Evolutionary conservation across 176 grass and related monocot genomes (phyloP).

Genomic region (Carex cristatella): DNA sequence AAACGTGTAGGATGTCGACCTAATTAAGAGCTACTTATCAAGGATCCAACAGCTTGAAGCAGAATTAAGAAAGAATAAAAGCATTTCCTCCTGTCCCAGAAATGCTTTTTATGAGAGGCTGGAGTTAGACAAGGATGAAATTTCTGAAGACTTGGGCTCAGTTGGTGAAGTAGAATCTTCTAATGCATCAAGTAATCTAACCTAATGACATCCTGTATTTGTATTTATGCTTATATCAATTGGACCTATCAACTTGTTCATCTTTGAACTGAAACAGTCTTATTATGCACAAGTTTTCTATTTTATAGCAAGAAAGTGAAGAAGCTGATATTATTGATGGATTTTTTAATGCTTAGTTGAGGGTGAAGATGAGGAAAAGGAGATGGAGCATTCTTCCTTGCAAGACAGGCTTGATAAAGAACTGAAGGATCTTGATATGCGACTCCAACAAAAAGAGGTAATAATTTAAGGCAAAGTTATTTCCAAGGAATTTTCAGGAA

Average conservation of each 20-base stretch:
- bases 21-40: constrained; percentile 71
- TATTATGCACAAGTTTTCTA: neutral
- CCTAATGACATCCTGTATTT: constrained; percentile 4
- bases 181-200: constrained; percentile 46
- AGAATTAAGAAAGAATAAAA: constrained; percentile 56
- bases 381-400: constrained; percentile 82
- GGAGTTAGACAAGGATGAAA: constrained; percentile 37
- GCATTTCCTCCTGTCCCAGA: constrained; percentile 44
- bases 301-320: neutral
- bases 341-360: constrained; percentile 37
- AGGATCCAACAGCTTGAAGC: constrained; percentile 84
- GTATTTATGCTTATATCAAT: constrained; percentile 6
- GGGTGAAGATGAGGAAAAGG: constrained; percentile 82
- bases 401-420: constrained; percentile 83
- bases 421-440: constrained; percentile 78
- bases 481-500: neutral
- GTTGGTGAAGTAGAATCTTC: constrained; percentile 44
- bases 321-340: neutral
- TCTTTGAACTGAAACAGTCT: neutral
- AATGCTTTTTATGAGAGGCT: constrained; percentile 46
- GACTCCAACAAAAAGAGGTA: constrained; percentile 96
- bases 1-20: constrained; percentile 43
- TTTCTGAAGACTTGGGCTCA: constrained; percentile 47
- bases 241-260: neutral
- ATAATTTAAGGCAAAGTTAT: neutral